These are phyloP conservation scores for Phytophthora vignae DNA, from an alignment of 352 stramenopile species.

Conservation along the genomic window DNA sequence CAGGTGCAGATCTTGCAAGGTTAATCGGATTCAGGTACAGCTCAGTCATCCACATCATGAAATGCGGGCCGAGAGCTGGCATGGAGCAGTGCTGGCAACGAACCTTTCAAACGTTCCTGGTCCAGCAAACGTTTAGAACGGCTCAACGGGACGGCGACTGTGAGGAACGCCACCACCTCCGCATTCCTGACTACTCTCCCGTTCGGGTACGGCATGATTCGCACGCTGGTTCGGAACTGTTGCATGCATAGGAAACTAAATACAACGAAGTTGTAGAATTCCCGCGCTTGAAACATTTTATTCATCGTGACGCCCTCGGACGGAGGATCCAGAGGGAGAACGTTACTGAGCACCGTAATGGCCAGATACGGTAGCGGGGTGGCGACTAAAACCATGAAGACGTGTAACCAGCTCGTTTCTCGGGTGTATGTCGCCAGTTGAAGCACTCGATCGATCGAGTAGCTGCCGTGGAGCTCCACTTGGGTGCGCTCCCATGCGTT, in stretches of 20 bases:
- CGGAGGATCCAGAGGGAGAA: not conserved
- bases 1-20: too few species aligned
- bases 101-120: too few species aligned
- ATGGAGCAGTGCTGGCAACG: too few species aligned
- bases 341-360: not conserved
- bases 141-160: not conserved
- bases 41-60: too few species aligned
- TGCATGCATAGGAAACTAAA: slow-evolving; percentile 15
- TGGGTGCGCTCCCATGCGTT: not conserved
- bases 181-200: not conserved
- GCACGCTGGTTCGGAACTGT: not conserved
- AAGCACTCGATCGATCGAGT: not conserved
- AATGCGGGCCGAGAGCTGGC: too few species aligned
- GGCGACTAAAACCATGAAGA: not conserved
- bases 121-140: too few species aligned
- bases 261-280: not conserved
- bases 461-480: not conserved
- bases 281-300: not conserved
- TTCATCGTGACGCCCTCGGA: not conserved
- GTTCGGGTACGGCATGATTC: not conserved
- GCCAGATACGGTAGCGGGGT: not conserved
- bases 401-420: not conserved
- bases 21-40: too few species aligned
- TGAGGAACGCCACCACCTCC: not conserved
- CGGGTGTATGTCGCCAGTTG: not conserved